These are phyloP conservation scores for Pseudogymnoascus destructans DNA, from an alignment of 2,329 filamentous ascomycete species.

Conservation along the genomic window DNA sequence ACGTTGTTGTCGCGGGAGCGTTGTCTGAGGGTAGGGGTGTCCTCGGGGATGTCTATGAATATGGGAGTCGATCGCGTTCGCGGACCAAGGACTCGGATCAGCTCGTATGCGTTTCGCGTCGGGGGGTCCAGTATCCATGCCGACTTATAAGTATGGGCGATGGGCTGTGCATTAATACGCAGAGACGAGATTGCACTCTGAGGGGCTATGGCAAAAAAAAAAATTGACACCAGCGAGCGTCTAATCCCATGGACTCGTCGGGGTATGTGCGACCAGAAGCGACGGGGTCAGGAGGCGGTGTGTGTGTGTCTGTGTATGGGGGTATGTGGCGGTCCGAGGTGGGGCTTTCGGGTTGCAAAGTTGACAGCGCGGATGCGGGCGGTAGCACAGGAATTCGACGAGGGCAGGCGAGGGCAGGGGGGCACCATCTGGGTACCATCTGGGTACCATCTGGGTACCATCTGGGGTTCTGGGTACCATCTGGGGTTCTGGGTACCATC, in stretches of 20 bases:
- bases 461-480: no score
- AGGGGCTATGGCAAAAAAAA: neutral
- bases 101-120: slow-evolving; percentile 48
- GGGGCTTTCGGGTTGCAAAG: neutral
- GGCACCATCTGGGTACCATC: neutral
- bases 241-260: neutral
- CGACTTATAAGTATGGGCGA: neutral
- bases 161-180: neutral
- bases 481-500: no score
- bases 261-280: neutral
- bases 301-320: neutral
- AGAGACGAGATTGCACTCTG: neutral
- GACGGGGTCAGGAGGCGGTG: neutral
- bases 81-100: slow-evolving; percentile 28
- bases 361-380: neutral
- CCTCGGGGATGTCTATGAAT: neutral
- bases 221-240: neutral
- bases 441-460: no score
- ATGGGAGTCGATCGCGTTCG: neutral
- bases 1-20: slow-evolving; percentile 19
- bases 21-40: slow-evolving; percentile 32
- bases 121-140: slow-evolving; percentile 46
- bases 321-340: neutral
- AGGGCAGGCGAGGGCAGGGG: no score
- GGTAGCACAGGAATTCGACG: neutral